Percentiles rank a stretch among this genome's conserved stretches.
These are phyloP conservation scores for Neurospora sp. DNA, from an alignment of 495 filamentous ascomycete genomes.

Conservation along the genomic window DNA sequence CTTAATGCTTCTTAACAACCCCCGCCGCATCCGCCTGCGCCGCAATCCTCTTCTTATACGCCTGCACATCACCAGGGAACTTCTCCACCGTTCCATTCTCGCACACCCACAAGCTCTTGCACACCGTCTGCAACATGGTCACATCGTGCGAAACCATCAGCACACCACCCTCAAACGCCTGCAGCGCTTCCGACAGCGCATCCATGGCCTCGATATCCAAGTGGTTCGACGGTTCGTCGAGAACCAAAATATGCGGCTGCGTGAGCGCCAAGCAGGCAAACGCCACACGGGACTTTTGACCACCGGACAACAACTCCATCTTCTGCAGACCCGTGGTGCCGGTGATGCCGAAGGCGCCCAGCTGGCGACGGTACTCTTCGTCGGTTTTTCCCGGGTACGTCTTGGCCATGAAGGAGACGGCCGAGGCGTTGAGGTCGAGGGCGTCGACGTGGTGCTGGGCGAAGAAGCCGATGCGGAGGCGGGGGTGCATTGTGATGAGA, in stretches of 20 bases:
- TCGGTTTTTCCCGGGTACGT: conserved; percentile 82
- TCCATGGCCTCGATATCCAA: conserved; percentile 99
- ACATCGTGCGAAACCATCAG: conserved; percentile 99
- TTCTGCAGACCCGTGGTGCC: conserved; percentile 95
- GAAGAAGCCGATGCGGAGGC: conserved; percentile 89
- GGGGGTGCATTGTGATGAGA: conserved; percentile 74
- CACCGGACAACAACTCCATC: conserved; percentile 89
- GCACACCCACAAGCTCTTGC: conserved; percentile 91
- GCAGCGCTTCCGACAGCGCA: conserved; percentile 72
- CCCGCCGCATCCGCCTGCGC: conserved; percentile 82
- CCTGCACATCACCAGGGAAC: conserved; percentile 89
- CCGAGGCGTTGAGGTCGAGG: conserved; percentile 75
- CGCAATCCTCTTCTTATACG: conserved; percentile 93
- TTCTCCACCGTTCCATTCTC: conserved; percentile 93
- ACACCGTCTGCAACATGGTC: conserved; percentile 92
- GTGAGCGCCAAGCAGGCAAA: conserved; percentile 88
- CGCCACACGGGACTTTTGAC: conserved; percentile 96
- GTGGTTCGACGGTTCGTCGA: conserved; percentile 98
- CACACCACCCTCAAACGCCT: conserved; percentile 84
- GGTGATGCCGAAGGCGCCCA: conserved; percentile 97
- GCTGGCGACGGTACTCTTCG: conserved; percentile 92
- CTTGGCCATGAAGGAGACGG: conserved; percentile 93
- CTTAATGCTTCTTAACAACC: conserved; percentile 55
- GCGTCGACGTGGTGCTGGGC: conserved; percentile 98
- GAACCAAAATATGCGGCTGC: conserved; percentile 93